Base-by-base conservation (phyloP, 352 stramenopile genomes). In the Blastocystis sp. region DNA sequence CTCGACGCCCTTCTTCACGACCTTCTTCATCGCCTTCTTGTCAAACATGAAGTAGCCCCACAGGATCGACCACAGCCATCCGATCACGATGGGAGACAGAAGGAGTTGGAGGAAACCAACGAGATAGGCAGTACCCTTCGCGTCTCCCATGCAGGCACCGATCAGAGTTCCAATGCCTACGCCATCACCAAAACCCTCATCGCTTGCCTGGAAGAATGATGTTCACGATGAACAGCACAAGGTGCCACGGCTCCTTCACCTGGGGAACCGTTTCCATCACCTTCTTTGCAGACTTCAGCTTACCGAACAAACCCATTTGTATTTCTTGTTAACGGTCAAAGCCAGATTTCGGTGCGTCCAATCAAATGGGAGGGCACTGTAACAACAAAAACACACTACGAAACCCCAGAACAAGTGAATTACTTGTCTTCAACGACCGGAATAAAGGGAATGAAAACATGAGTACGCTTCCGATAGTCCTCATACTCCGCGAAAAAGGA, bases 401-500 rank as follows among this genome's bases (percentile, higher is more conserved):
- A 9, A 74, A 12, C 24, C 39, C 19, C 39, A 41, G 6, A 74
- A 74, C 21, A 85, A 55, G 70, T 26, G 70, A n/a, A 85, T 63
- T 69, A 81, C n/a, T 62, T 26, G 33, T 50, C 59, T n/a, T 35
- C 21, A 16, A 39, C 41, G 29, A 12, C 31, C 21, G 74, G 55
- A 67, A 33, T 45, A 69, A 85, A 85, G 13, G 74, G 74, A 69
- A 85, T 85, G 31, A 85, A 69, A 67, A 67, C 51, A n/a, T 69
- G n/a, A n/a, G 74, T 85, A 45, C 39, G 74, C 16, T 50, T 66
- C 31, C 61, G 33, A 19, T 85, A 85, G 3, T 4, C 74, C 45
- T 85, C 74, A 39, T 85, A 85, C 74, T 85, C 74, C 66, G 55
- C 24, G 9, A 85, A 85, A 50, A 85, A 85, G 9, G 74, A 85